phyloP scores from a whole-genome alignment of 495 filamentous ascomycete species.

The Arthonia radiata region DNA sequence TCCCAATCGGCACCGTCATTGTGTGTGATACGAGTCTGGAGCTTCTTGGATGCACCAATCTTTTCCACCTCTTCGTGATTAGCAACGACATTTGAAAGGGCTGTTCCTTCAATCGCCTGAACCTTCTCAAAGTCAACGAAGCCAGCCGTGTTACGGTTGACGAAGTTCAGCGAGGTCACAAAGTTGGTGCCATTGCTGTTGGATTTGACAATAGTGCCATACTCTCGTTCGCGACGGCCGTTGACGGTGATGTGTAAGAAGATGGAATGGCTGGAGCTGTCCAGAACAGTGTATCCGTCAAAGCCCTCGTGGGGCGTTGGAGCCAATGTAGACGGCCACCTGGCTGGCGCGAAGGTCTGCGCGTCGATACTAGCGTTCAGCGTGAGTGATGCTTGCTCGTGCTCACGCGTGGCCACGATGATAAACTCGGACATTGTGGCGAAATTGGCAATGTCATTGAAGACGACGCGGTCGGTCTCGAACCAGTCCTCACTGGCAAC shows the following conservation, averaged over 20 bases:
- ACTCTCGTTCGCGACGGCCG: slow-evolving; percentile 28
- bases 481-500: slow-evolving; percentile 55
- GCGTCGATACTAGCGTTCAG: slow-evolving; percentile 70
- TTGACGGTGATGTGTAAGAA: slow-evolving; percentile 77
- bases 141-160: slow-evolving; percentile 49
- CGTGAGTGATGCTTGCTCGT: slow-evolving; percentile 39
- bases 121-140: slow-evolving; percentile 96
- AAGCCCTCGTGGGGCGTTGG: slow-evolving; percentile 49
- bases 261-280: slow-evolving; percentile 74
- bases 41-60: slow-evolving; percentile 46
- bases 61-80: slow-evolving; percentile 38
- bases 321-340: slow-evolving; percentile 61
- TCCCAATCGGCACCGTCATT: slow-evolving; percentile 83
- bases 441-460: slow-evolving; percentile 54
- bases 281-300: slow-evolving; percentile 76
- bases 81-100: slow-evolving; percentile 58
- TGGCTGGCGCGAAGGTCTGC: slow-evolving; percentile 49
- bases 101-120: slow-evolving; percentile 70
- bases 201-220: slow-evolving; percentile 82
- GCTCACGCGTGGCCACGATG: slow-evolving; percentile 43
- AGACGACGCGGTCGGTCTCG: slow-evolving; percentile 26
- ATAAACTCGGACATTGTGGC: slow-evolving; percentile 90
- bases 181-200: slow-evolving; percentile 96
- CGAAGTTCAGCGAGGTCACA: slow-evolving; percentile 46
- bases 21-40: slow-evolving; percentile 78